Percentiles rank a stretch among this genome's conserved stretches.
Evolutionary conservation across 208 protist species (phyloP).

Genomic region (Leishmania braziliensis): DNA sequence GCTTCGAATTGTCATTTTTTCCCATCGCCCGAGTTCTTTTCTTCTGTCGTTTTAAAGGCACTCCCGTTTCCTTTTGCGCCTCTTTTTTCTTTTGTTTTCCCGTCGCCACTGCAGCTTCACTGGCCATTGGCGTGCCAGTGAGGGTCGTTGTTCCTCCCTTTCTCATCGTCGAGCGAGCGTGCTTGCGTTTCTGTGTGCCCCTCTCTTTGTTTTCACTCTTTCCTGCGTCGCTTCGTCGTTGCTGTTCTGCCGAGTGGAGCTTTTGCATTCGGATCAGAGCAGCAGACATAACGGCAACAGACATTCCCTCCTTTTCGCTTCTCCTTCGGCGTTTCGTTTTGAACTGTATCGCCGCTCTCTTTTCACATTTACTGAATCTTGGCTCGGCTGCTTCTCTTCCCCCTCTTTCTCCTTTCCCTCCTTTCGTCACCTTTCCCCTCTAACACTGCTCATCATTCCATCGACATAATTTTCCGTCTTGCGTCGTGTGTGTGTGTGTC

Average conservation of each 20-base stretch:
- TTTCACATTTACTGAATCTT: not conserved
- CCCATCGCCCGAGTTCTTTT: not conserved
- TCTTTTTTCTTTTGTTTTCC: not conserved
- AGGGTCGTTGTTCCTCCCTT: not conserved
- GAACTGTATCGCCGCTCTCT: not conserved
- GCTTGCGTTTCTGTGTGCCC: not conserved
- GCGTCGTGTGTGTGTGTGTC: not conserved
- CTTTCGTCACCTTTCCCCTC: not conserved
- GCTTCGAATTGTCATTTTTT: not conserved
- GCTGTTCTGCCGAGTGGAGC: not conserved
- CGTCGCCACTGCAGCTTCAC: not conserved
- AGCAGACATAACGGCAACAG: not conserved
- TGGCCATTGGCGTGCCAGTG: not conserved
- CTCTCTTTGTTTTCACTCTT: not conserved
- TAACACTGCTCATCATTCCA: not conserved
- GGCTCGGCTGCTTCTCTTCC: not conserved
- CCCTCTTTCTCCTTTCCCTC: not conserved
- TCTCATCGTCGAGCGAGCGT: not conserved
- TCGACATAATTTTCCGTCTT: not conserved
- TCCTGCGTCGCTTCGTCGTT: not conserved
- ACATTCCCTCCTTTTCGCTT: not conserved
- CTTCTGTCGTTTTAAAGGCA: not conserved
- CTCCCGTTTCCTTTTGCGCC: not conserved
- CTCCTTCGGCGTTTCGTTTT: not conserved
- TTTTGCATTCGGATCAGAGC: not conserved